Conservation (phyloP, 2,329 filamentous ascomycete genomes). For the Aspergillus candidus region DNA sequence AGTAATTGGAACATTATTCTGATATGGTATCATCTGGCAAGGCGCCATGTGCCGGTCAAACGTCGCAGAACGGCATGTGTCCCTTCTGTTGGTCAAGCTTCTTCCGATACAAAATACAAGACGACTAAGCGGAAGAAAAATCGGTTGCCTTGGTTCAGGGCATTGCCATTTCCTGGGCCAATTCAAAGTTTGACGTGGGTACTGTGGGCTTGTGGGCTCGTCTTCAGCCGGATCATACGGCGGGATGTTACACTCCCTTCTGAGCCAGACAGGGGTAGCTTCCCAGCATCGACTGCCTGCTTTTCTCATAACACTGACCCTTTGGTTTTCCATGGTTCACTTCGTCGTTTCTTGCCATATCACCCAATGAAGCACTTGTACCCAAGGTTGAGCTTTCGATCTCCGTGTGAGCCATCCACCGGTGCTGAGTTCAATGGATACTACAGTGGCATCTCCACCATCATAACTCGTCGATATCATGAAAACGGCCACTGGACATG, state of each 20-base stretch:
- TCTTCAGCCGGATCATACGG: conserved; percentile 17
- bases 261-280: conserved; percentile 3
- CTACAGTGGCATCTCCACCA: conserved; percentile 22
- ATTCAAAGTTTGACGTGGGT: conserved; percentile 6
- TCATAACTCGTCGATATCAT: conserved; percentile 13
- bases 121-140: no score
- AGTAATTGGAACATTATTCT: not conserved
- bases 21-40: not conserved
- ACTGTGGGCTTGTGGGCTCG: conserved; percentile 8
- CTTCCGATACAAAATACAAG: no score
- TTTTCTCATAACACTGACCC: conserved; percentile 11
- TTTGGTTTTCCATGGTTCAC: conserved; percentile 15
- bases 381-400: conserved; percentile 4
- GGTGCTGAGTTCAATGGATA: conserved; percentile 17
- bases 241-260: conserved; percentile 23
- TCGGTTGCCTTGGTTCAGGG: not conserved
- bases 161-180: conserved; percentile 1
- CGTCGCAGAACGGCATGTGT: no score
- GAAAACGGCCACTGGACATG: conserved; percentile 9
- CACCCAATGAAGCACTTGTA: conserved; percentile 11
- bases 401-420: conserved; percentile 9
- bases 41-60: no score
- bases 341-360: conserved; percentile 10
- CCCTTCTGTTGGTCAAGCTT: no score
- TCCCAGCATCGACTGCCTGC: conserved; percentile 3